phyloP scores from a whole-genome alignment of 495 filamentous ascomycete species.

The Penicillium tannophilum region DNA sequence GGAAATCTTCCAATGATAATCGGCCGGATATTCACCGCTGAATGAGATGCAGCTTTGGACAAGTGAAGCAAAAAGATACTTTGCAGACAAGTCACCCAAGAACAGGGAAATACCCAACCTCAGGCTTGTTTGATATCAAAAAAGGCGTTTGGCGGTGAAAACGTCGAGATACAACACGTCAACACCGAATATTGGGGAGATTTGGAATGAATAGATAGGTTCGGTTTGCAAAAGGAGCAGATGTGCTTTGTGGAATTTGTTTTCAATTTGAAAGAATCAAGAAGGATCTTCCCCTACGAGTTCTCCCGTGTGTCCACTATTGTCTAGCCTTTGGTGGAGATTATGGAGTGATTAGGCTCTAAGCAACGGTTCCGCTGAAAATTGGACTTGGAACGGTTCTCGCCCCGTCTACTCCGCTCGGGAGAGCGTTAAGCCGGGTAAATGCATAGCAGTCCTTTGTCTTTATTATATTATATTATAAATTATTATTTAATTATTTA shows the following conservation, averaged over 20 bases:
- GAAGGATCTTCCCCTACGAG: neutral
- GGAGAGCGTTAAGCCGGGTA: conserved; percentile 9
- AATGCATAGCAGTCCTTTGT: conserved; percentile 2
- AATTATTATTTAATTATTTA: too few relatives aligned
- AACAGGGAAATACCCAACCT: conserved; percentile 3
- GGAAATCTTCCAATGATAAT: conserved; percentile 12
- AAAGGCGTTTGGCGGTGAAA: conserved; percentile 8
- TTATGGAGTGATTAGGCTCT: neutral
- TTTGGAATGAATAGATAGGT: neutral
- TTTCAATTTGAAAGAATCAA: too few relatives aligned
- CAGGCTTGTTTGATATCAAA: neutral
- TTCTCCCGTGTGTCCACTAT: neutral
- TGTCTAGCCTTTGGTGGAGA: neutral
- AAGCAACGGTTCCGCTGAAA: neutral
- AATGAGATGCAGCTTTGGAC: conserved; percentile 4
- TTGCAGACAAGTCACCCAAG: neutral
- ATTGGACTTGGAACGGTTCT: neutral
- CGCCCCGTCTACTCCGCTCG: neutral
- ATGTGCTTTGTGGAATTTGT: neutral
- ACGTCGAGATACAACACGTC: neutral
- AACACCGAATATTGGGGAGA: conserved; percentile 1
- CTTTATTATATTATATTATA: neutral
- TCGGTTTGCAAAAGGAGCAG: neutral
- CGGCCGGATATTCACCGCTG: conserved; percentile 18
- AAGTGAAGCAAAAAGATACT: conserved; percentile 7